Base-by-base conservation (phyloP, 2,329 filamentous ascomycete genomes). In the Beauveria brongniartii region DNA sequence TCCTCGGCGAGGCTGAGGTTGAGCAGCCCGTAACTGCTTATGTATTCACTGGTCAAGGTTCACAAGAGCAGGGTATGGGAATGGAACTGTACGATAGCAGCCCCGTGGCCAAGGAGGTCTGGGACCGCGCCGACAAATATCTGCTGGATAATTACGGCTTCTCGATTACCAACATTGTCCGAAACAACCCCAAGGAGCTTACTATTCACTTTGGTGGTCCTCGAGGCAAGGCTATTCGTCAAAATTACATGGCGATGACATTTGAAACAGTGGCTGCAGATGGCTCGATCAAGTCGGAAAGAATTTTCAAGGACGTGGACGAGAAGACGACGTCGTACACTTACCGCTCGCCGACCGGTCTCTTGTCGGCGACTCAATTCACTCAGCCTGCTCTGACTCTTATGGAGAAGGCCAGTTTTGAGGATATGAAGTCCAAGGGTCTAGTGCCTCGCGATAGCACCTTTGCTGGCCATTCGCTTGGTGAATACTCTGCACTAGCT, bases 161-260 rank as follows among this genome's bases (percentile, higher is more conserved):
- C 71, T 92, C 92, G 6, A 99, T 99, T 70, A 96, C 92, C 72
- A 92, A 97, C 77, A 99, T 99, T 70, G 94, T 99, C 75, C 95
- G 92, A 82, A 99, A 97, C 81, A 99, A 99, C 78, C 94, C 94
- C 65, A 97, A 97, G 82, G 94, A 97, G 78, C 87, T 99, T 60
- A 99, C 95, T 5, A 91, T 99, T 66, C 90, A 99, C 80, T 99
- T 99, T 71, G 94, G 95, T 78, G 94, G 94, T 54, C 92, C 94
- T 64, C 90, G 91, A 62, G 94, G 94, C 72, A 99, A 97, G 79
- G 92, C 91, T 56, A 99, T 99, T 68, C 91, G 94, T 65, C 89
- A 96, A 72, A 99, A 99, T 78, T 99, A 99, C 81, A 97, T 97
- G 89, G 88, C 93, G 63, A 99, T 99, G 94, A 97, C 93, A 53